Conservation (phyloP, 1,284 basidiomycete species). For the Irpex sp. region DNA sequence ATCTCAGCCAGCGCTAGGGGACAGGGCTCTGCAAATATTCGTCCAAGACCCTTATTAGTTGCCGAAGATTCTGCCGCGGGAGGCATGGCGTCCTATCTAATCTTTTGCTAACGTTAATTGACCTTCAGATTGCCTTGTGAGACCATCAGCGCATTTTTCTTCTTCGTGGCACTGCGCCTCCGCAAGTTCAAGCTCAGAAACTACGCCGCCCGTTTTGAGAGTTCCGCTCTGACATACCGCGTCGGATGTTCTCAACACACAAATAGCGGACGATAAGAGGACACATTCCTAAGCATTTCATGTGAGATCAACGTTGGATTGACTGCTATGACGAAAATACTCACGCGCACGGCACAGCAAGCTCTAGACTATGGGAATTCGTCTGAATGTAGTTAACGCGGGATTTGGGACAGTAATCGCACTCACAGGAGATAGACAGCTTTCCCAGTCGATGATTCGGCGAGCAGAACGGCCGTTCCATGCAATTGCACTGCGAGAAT, state of each 20-base stretch:
- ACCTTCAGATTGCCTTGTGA: no score
- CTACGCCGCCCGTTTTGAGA: no score
- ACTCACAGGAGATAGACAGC: constrained; percentile 1
- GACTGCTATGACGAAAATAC: background rate
- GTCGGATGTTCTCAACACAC: background rate
- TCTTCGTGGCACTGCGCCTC: no score
- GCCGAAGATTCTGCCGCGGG: no score
- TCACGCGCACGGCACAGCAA: constrained; percentile 3
- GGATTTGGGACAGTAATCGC: background rate
- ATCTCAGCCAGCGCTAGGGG: background rate
- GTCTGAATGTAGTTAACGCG: constrained; percentile 1
- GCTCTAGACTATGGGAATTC: constrained; percentile 10
- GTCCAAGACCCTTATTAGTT: no score
- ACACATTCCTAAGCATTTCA: constrained; percentile 3
- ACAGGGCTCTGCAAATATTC: background rate
- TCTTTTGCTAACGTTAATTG: no score
- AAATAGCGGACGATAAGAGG: constrained; percentile 2
- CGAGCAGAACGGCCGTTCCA: background rate
- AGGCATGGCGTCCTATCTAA: no score
- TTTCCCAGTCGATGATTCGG: background rate
- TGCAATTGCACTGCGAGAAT: background rate
- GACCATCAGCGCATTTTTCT: no score
- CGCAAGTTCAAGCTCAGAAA: no score
- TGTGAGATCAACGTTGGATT: constrained; percentile 8
- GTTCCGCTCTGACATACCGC: no score